A percentile compares a stretch with the other conserved stretches of the same genome.
Evolutionary conservation across 768 basidiomycete genomes (phyloP).

Genomic region (Chalciporus pseudorubinellus): DNA sequence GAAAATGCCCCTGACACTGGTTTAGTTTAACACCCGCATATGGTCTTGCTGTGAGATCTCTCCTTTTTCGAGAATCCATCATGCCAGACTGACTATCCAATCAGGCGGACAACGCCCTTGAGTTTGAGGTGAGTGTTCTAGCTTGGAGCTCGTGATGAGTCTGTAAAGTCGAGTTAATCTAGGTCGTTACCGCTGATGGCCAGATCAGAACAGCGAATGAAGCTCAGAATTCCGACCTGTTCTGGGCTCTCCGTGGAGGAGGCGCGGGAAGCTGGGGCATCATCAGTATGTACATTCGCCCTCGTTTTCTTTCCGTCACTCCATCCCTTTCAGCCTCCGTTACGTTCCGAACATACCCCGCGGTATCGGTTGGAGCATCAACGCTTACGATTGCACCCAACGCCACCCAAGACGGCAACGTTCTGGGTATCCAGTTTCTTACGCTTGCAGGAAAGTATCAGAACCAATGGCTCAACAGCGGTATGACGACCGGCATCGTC

Average conservation of each 20-base stretch:
- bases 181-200: conserved; percentile 43
- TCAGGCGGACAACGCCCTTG: conserved; percentile 46
- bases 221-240: conserved; percentile 44
- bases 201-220: conserved; percentile 39
- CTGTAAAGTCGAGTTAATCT: not conserved
- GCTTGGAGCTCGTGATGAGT: not conserved
- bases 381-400: conserved; percentile 11
- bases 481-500: conserved; percentile 8
- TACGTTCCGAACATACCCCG: conserved; percentile 14
- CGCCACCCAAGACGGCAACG: conserved; percentile 5
- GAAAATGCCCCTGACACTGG: not conserved
- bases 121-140: conserved; percentile 32
- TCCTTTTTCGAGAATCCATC: not conserved
- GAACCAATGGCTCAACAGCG: conserved; percentile 10
- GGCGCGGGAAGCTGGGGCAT: conserved; percentile 53
- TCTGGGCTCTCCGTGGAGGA: conserved; percentile 54
- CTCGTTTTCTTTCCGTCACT: not conserved
- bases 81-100: not conserved
- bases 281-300: conserved; percentile 26
- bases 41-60: conserved; percentile 40
- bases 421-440: conserved; percentile 19
- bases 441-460: conserved; percentile 19
- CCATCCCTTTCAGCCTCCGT: conserved; percentile 13
- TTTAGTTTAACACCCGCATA: conserved; percentile 35
- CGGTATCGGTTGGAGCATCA: conserved; percentile 11